phyloP scores from a whole-genome alignment of 352 stramenopile genomes.

The Phytophthora sansomeana region DNA sequence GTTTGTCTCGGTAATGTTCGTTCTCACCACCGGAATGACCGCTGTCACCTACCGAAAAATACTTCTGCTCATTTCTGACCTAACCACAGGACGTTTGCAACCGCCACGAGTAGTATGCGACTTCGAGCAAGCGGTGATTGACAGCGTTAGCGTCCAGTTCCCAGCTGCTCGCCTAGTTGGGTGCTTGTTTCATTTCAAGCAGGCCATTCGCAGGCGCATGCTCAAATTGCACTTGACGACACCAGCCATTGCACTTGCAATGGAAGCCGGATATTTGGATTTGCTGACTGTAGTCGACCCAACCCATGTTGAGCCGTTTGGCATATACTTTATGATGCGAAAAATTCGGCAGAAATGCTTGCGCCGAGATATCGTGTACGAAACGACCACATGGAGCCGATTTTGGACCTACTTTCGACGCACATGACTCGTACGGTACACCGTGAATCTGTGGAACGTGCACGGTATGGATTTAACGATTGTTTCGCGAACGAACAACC shows the following conservation, averaged over 20 bases:
- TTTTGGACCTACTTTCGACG: background rate
- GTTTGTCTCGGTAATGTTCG: background rate
- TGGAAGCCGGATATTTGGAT: background rate
- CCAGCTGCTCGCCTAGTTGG: background rate
- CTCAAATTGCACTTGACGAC: background rate
- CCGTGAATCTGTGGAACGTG: background rate
- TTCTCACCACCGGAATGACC: background rate
- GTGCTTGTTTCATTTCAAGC: slow-evolving; percentile 2
- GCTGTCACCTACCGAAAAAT: background rate
- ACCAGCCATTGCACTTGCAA: background rate
- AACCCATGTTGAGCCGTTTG: background rate
- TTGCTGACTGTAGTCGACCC: slow-evolving; percentile 3
- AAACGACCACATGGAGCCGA: background rate
- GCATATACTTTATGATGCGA: background rate
- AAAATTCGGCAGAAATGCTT: background rate
- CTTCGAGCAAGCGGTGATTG: background rate
- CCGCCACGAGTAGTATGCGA: background rate
- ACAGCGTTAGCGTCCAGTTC: background rate
- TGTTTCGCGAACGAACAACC: background rate
- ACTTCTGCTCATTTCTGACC: background rate
- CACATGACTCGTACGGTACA: background rate
- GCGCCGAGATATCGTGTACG: background rate
- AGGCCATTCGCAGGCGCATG: background rate
- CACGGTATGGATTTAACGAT: slow-evolving; percentile 8
- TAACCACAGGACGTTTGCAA: background rate